Percentiles rank a stretch among this genome's conserved stretches.
Evolutionary conservation across 192 early-diverging fungal genomes (phyloP).

Genomic region (Coemansia asiatica): DNA sequence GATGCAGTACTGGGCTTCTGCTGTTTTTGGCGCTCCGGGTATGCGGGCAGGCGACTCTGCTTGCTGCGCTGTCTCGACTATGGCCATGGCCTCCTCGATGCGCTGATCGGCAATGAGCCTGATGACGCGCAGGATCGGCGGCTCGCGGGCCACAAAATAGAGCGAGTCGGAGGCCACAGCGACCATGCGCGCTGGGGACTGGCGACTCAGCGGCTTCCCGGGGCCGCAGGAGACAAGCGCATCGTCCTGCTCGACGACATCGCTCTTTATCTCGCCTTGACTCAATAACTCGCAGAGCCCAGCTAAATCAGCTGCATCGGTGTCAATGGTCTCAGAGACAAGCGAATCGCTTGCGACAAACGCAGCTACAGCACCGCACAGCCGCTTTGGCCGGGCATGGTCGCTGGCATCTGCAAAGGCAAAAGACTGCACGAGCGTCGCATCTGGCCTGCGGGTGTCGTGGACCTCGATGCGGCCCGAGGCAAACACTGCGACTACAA

Average conservation of each 20-base stretch:
- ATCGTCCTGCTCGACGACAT: slow-evolving; percentile 19
- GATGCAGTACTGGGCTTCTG: slow-evolving; percentile 36
- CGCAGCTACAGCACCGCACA: slow-evolving; percentile 17
- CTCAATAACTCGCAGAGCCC: background rate
- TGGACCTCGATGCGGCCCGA: slow-evolving; percentile 32
- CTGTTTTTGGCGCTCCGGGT: background rate
- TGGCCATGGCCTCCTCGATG: slow-evolving; percentile 35
- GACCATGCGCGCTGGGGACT: slow-evolving; percentile 6
- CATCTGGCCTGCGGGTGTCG: slow-evolving; percentile 39
- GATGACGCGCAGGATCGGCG: slow-evolving; percentile 24
- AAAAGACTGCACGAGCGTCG: slow-evolving; percentile 31
- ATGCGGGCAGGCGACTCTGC: slow-evolving; percentile 3
- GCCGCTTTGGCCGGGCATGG: slow-evolving; percentile 11
- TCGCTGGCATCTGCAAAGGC: slow-evolving; percentile 2
- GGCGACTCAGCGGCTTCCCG: slow-evolving; percentile 24
- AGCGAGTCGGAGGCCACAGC: slow-evolving; percentile 22
- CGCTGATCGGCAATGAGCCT: slow-evolving; percentile 22
- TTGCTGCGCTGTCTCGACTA: slow-evolving; percentile 19
- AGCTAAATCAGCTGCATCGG: background rate
- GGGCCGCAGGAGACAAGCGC: background rate
- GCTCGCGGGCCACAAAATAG: slow-evolving; percentile 21
- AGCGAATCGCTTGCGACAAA: slow-evolving; percentile 12
- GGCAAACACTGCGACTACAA: slow-evolving; percentile 33
- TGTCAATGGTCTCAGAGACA: slow-evolving; percentile 29
- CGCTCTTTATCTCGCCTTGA: background rate